A percentile compares a stretch with the other conserved stretches of the same genome.
Evolutionary conservation across 176 grass and related monocot species (phyloP).

Genomic region (Bothriochloa decipiens): DNA sequence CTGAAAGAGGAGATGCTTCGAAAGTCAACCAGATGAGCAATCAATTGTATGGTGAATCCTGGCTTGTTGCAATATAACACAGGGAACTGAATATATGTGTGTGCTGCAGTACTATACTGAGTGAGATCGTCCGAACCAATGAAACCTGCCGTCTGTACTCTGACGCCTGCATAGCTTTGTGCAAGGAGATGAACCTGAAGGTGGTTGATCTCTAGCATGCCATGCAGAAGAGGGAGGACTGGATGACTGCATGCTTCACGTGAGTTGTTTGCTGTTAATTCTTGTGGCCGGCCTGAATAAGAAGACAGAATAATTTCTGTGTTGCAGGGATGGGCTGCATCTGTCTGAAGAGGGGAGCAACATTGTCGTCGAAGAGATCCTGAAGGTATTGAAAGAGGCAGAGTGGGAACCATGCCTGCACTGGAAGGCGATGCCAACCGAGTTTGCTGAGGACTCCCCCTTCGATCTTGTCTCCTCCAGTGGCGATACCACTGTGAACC

Average conservation of each 20-base stretch:
- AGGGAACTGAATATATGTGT: neutral
- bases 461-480: constrained; percentile 69
- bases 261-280: constrained; percentile 35
- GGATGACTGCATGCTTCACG: constrained; percentile 76
- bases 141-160: constrained; percentile 66
- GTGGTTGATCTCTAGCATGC: constrained; percentile 77
- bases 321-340: constrained; percentile 71
- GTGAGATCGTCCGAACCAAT: constrained; percentile 70
- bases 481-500: constrained; percentile 64
- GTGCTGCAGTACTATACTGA: constrained; percentile 43
- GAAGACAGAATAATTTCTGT: neutral
- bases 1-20: constrained; percentile 75
- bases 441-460: constrained; percentile 78
- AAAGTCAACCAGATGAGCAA: constrained; percentile 39
- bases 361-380: constrained; percentile 57
- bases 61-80: neutral
- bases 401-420: constrained; percentile 83
- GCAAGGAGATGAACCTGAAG: constrained; percentile 79
- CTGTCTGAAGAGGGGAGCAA: constrained; percentile 75
- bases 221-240: constrained; percentile 62
- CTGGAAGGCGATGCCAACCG: constrained; percentile 73
- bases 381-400: constrained; percentile 69
- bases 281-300: neutral
- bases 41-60: neutral
- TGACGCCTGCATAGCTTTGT: constrained; percentile 69